Evolutionary conservation across 768 basidiomycete genomes (phyloP), one percentile per base, ranked within the genome.

Genomic region (Megacollybia marginata): DNA sequence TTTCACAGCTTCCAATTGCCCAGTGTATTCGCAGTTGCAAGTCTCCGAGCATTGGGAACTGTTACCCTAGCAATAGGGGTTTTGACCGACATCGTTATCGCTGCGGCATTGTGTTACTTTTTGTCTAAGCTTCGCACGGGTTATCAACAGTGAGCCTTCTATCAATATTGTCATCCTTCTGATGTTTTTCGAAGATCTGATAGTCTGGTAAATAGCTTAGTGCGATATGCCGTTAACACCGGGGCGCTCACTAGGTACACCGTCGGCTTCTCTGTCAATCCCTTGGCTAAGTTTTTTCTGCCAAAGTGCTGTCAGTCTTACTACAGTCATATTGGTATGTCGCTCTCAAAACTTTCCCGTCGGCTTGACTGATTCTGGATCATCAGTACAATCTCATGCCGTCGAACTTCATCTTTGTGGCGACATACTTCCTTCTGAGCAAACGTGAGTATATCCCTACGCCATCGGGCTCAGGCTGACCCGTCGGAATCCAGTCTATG

Each of bases 171-270:
- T 40, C 13, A 40, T 8, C 8, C 5, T 13, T 18, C 15, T 18
- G 13, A 18, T 15, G 3, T 40, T 13, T 18, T 40, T 15, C 13
- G 18, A 13, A 40, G 38, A 79, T 76, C 77, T 35, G 76, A 85
- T 58, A 76, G 79, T 5, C 66, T 85, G 9, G 75, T 87, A 28
- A 79, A 76, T 53, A 73, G 62, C 23, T 63, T 87, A 8, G 76
- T 72, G 16, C 57, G 72, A 43, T 83, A 83, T 55, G 82, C 85
- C 9, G 73, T 87, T 33, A 83, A 80, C 54, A 85, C 84, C 0
- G 85, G 85, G 20, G 67, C 72, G 10, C 47, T 87, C 34, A 85
- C 83, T 8, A 78, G 79, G 83, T 78, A 56, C 46, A 52, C 55
- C 40, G 4, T 10, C 12, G 2, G 33, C 73, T 40, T 40, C 19